Evolutionary conservation across 305 asterid genomes (phyloP).

Genomic region (Caryopteris hybrid): DNA sequence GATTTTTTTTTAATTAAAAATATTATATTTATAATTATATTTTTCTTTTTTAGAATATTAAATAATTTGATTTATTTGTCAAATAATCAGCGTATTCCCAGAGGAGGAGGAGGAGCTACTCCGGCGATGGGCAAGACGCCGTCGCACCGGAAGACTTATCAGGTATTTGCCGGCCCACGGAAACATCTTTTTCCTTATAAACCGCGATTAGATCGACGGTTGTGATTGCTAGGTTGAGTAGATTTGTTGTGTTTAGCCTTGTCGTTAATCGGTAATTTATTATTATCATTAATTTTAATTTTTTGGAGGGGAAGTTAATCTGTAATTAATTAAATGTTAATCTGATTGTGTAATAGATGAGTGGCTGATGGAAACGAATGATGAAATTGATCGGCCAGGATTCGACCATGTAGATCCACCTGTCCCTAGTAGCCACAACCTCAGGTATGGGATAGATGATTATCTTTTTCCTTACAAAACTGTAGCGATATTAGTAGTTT

Average conservation of each 20-base stretch:
- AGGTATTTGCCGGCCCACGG: conserved; percentile 35
- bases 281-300: too few relatives aligned
- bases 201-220: neutral
- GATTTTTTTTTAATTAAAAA: neutral
- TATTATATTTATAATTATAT: neutral
- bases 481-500: too few relatives aligned
- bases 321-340: neutral
- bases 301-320: too few relatives aligned
- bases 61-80: neutral
- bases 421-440: conserved; percentile 25
- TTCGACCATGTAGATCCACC: conserved; percentile 19
- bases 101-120: conserved; percentile 49
- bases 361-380: conserved; percentile 44
- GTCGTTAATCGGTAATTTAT: conserved; percentile 10
- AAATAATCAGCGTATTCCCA: conserved; percentile 23
- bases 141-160: conserved; percentile 76
- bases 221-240: conserved; percentile 1
- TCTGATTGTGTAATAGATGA: conserved; percentile 34
- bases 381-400: conserved; percentile 40
- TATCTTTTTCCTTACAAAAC: too few relatives aligned
- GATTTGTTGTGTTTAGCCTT: conserved; percentile 3
- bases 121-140: conserved; percentile 50
- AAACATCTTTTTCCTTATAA: neutral
- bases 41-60: neutral
- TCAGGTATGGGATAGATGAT: too few relatives aligned